Evolutionary conservation across 2,329 filamentous ascomycete species (phyloP).

Genomic region (Fusarium veterinarium): DNA sequence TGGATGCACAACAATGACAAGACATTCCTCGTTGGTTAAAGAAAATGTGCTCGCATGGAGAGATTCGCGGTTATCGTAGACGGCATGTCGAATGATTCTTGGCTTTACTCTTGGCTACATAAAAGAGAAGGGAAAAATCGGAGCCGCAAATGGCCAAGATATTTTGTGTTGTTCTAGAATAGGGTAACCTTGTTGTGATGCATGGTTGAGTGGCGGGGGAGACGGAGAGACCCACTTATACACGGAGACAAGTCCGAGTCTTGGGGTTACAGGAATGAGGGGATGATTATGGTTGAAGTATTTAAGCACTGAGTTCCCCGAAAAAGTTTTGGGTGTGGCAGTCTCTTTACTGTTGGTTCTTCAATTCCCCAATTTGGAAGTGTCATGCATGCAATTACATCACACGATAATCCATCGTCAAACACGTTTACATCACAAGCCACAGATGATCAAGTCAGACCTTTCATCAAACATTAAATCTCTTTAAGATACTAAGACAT

Average conservation of each 20-base stretch:
- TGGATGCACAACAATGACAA: not conserved
- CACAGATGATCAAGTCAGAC: not conserved
- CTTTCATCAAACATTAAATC: not conserved
- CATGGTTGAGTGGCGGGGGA: not conserved
- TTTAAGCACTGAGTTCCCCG: not conserved
- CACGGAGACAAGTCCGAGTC: not conserved
- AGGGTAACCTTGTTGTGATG: not conserved
- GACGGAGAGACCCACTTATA: not conserved
- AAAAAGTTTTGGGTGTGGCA: not conserved
- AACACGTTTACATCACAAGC: not conserved
- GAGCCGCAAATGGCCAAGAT: not conserved
- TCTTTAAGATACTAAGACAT: fast-evolving
- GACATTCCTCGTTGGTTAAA: not conserved
- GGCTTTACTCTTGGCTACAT: not conserved
- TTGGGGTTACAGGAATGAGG: not conserved
- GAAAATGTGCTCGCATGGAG: not conserved
- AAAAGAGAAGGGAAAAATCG: not conserved
- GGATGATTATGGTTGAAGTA: not conserved
- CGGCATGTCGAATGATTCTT: not conserved
- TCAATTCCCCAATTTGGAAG: no score
- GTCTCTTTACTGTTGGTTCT: not conserved
- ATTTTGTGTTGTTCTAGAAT: not conserved
- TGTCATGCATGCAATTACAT: not conserved
- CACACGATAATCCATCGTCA: not conserved
- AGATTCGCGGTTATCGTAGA: not conserved